Base-by-base conservation (phyloP, 192 early-diverging fungal species). In the Podila epicladia region DNA sequence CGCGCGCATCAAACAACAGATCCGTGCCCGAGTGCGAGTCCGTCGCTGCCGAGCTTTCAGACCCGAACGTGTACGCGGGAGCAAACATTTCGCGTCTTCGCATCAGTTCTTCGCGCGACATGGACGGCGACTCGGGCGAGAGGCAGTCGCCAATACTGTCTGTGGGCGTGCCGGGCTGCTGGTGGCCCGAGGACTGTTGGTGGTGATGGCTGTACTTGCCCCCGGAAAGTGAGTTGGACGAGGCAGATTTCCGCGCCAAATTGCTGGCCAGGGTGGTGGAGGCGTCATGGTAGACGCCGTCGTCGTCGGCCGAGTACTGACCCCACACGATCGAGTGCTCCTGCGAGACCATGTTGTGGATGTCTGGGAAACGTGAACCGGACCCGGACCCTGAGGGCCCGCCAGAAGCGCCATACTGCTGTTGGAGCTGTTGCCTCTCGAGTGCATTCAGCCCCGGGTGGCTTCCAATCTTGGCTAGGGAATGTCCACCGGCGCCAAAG, bases 81-180 rank as follows among this genome's bases (percentile, higher is more conserved):
- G 75, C 55, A 48, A 49, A 67, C 3, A 78, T 35, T n/a, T 59
- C 63, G 8, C 64, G 74, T 13, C 68, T 48, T 0, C 74, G 67
- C 74, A 77, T 77, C 58, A 77, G 31, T 15, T 71, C 68, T 24
- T 69, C 74, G 26, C 74, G 74, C 6, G 64, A 64, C 63, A 77
- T 71, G 9, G 67, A 61, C 0, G 68, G 74, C 5, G 74, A 77
- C 63, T 77, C 74, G 45, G 74, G 74, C 24, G 74, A 59, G 31
- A 77, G 74, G 31, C 48, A 77, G 58, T 77, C 74, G 5, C 74
- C 74, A 29, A 71, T 77, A 29, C 74, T 77, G 48, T 77, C 74
- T 3, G 68, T 65, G 3, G 67, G 64, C 0, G 69, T 71, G 19
- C 31, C 74, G 2, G 58, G 62, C 11, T 70, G 68, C 11, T 70